These are phyloP conservation scores for Neonectria hederae DNA, from an alignment of 2,329 filamentous ascomycete genomes.

Conservation along the genomic window DNA sequence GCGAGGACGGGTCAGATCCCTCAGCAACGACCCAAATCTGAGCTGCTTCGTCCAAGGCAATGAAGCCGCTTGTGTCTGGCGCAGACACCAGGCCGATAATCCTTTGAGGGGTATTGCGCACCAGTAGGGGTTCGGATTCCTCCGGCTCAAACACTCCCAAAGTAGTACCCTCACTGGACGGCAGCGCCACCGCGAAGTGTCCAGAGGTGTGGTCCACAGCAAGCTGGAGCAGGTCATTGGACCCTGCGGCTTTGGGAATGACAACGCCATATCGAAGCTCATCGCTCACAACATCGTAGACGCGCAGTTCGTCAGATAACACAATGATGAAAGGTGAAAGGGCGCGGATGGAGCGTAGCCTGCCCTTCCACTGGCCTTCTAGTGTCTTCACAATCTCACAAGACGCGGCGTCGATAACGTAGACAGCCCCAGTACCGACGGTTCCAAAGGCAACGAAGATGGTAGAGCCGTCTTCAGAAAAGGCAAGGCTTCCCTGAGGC, in stretches of 20 bases:
- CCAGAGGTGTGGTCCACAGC: constrained; percentile 73
- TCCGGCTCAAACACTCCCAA: constrained; percentile 75
- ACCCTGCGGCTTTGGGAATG: constrained; percentile 56
- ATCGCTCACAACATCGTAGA: constrained; percentile 88
- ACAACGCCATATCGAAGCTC: constrained; percentile 73
- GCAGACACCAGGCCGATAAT: constrained; percentile 75
- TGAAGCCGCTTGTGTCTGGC: constrained; percentile 73
- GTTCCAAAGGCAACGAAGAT: constrained; percentile 74
- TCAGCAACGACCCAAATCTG: constrained; percentile 73
- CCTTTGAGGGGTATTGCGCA: constrained; percentile 64
- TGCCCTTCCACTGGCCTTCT: constrained; percentile 72
- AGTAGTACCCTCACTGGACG: constrained; percentile 57
- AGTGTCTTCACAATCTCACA: constrained; percentile 74
- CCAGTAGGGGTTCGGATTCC: constrained; percentile 65
- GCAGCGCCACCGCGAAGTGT: constrained; percentile 72
- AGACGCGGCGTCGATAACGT: constrained; percentile 78
- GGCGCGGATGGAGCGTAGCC: constrained; percentile 74
- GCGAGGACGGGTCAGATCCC: constrained; percentile 63
- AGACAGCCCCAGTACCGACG: constrained; percentile 68
- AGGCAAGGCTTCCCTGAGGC: constrained; percentile 73
- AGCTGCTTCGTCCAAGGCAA: constrained; percentile 79
- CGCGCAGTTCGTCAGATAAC: constrained; percentile 75
- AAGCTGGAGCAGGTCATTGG: constrained; percentile 67
- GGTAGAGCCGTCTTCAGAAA: constrained; percentile 85
- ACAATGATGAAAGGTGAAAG: constrained; percentile 79